phyloP scores from a whole-genome alignment of 176 grass and related monocot genomes.

The Cenchrus purpureus region DNA sequence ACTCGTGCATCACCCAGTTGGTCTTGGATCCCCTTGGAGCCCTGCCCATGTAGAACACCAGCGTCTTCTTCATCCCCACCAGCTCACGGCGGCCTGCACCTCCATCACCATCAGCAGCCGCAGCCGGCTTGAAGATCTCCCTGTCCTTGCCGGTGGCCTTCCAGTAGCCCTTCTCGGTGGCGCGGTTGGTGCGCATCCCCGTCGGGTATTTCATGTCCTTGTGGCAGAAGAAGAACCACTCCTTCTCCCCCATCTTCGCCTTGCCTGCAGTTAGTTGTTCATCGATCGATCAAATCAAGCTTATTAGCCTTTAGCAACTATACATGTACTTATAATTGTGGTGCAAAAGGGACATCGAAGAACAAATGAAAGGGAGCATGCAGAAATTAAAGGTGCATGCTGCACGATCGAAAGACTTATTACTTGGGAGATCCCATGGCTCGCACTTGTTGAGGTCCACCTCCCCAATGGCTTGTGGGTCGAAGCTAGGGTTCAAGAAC shows the following conservation, averaged over 20 bases:
- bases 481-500: constrained; percentile 49
- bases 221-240: constrained; percentile 72
- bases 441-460: constrained; percentile 90
- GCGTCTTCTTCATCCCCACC: constrained; percentile 87
- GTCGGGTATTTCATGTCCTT: constrained; percentile 79
- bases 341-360: neutral
- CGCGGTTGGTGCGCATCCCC: constrained; percentile 68
- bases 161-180: constrained; percentile 79
- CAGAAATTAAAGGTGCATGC: too few species aligned
- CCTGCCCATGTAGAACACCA: constrained; percentile 81
- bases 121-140: constrained; percentile 53
- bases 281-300: neutral
- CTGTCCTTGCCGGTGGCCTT: constrained; percentile 86
- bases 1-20: constrained; percentile 92
- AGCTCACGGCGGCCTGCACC: neutral
- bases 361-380: neutral
- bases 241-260: constrained; percentile 77
- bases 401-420: constrained; percentile 6
- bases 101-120: neutral
- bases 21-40: constrained; percentile 75
- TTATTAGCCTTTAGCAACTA: neutral
- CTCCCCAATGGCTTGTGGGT: constrained; percentile 48
- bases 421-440: constrained; percentile 91
- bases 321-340: neutral
- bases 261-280: constrained; percentile 36